Conservation (phyloP, 73 alveolate genomes). For the Stentor roeselii region DNA sequence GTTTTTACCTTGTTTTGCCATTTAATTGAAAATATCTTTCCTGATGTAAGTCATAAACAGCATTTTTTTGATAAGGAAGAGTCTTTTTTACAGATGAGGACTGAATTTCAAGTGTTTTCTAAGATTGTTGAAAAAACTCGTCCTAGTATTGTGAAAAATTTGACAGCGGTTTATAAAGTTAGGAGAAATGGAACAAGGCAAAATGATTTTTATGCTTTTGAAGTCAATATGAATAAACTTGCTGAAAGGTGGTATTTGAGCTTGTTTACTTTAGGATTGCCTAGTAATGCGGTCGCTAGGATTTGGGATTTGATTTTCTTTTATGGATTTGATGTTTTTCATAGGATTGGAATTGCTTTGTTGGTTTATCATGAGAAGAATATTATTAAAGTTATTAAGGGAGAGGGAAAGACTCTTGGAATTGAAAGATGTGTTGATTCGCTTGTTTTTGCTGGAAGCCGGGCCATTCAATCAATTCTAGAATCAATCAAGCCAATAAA, state of each 20-base stretch:
- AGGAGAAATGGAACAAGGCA: neutral
- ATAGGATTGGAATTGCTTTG: neutral
- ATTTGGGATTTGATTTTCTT: neutral
- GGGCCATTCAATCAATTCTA: neutral
- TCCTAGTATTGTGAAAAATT: neutral
- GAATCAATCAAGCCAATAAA: neutral
- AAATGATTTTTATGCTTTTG: neutral
- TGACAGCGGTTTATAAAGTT: neutral
- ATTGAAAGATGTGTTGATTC: conserved; percentile 8
- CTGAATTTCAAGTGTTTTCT: neutral
- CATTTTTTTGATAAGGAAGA: neutral
- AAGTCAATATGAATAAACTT: neutral
- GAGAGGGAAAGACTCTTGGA: neutral
- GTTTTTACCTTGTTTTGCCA: conserved; percentile 7
- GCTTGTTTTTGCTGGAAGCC: neutral
- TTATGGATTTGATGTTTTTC: neutral
- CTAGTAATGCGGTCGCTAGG: neutral
- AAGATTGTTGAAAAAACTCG: neutral
- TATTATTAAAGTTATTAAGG: neutral
- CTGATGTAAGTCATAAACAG: conserved; percentile 17
- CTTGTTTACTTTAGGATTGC: neutral
- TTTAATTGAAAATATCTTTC: conserved; percentile 9
- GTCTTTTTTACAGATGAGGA: neutral
- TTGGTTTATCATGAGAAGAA: neutral
- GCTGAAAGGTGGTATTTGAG: neutral